Conservation (phyloP, 2,329 filamentous ascomycete genomes). For the Colletotrichum neosansevieriae region DNA sequence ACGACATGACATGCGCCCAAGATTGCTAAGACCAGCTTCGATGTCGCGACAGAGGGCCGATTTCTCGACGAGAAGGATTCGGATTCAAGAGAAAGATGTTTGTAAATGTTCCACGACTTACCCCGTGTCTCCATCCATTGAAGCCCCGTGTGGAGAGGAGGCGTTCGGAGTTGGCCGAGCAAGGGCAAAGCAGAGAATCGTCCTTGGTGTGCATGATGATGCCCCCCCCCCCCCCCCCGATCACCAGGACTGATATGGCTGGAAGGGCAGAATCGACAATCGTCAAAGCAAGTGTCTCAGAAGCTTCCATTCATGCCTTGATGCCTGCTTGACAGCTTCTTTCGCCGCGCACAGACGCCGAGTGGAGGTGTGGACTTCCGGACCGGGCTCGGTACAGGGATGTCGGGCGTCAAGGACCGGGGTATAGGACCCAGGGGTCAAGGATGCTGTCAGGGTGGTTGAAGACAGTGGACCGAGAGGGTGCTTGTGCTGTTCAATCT, state of each 20-base stretch:
- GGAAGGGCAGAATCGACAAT: conserved; percentile 8
- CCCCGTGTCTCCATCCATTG: conserved; percentile 11
- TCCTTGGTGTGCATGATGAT: conserved; percentile 4
- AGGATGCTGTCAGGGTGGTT: conserved; percentile 1
- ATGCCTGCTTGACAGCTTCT: conserved; percentile 31
- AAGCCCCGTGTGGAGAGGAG: conserved; percentile 26
- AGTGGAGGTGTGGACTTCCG: conserved; percentile 32
- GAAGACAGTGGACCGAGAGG: too few relatives aligned
- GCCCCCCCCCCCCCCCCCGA: neutral
- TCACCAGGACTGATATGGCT: neutral
- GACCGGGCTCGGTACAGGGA: conserved; percentile 32
- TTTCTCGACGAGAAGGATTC: conserved; percentile 4
- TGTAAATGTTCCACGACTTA: conserved; percentile 10
- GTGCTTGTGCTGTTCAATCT: too few relatives aligned
- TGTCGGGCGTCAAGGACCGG: conserved; percentile 9
- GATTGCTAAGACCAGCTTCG: neutral
- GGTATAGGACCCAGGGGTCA: neutral
- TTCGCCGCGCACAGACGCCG: conserved; percentile 33
- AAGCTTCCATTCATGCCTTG: conserved; percentile 37
- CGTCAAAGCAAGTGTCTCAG: conserved; percentile 37
- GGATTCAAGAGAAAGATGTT: conserved; percentile 3
- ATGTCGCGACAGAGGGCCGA: neutral
- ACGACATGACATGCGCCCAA: neutral
- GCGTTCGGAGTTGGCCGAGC: conserved; percentile 32
- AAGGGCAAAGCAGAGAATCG: conserved; percentile 18